Conservation (phyloP, 2,329 filamentous ascomycete species). For the Monilinia fructicola region DNA sequence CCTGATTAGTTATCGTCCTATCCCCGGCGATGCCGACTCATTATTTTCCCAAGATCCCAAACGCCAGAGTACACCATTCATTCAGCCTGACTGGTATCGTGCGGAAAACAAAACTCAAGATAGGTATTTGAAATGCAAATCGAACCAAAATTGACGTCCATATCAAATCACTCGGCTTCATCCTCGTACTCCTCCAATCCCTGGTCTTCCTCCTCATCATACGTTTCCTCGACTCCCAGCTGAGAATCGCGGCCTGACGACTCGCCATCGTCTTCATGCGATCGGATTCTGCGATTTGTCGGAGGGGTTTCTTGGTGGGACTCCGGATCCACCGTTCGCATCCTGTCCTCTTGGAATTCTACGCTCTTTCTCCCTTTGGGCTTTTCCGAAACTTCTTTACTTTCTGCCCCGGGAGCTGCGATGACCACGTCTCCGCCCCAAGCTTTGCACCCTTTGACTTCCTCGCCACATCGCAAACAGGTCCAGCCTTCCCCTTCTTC, state of each 20-base stretch:
- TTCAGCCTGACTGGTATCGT: constrained; percentile 11
- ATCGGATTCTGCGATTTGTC: not conserved
- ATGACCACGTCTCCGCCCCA: constrained; percentile 90
- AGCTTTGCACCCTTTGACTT: constrained; percentile 80
- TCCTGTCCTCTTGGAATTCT: not conserved
- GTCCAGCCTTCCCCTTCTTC: constrained; percentile 95
- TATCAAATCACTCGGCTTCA: constrained; percentile 1
- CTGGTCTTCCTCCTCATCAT: constrained; percentile 36
- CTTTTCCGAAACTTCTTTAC: not conserved
- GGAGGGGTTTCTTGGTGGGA: not conserved
- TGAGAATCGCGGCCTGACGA: constrained; percentile 30
- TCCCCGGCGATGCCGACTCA: not conserved
- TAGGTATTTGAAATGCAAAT: not conserved
- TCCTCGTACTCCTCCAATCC: constrained; percentile 8
- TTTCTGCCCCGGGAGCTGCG: constrained; percentile 40
- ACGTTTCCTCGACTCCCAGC: constrained; percentile 35
- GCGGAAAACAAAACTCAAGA: not conserved
- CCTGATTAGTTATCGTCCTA: not conserved
- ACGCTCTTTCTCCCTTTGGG: constrained; percentile 9
- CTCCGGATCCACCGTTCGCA: not conserved
- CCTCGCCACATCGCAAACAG: constrained; percentile 83
- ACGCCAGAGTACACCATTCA: constrained; percentile 9
- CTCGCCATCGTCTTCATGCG: not conserved
- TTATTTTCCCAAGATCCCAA: not conserved
- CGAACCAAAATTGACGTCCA: not conserved